Evolutionary conservation across 129 eudicot species (phyloP), one percentile per base, ranked within the genome.

Genomic region (Pulicaria dysenterica): DNA sequence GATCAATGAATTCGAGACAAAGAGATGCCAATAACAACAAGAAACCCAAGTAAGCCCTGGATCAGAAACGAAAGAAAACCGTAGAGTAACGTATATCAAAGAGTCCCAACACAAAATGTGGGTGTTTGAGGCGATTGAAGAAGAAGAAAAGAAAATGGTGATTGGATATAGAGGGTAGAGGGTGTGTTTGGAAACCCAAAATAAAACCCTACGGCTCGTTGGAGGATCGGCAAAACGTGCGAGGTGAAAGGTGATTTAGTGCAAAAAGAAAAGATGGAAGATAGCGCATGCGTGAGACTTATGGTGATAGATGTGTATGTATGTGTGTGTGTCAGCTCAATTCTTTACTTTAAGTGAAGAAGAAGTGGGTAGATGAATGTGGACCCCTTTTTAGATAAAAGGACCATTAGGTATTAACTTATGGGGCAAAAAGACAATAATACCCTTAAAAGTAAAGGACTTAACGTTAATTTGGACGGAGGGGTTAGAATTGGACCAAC

Each of bases 111-210:
- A 42, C 19, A 78, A n/a, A 74, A 83, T 46, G 67, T 78, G 86
- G 78, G 74, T 82, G n/a, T n/a, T n/a, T n/a, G n/a, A n/a, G n/a
- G n/a, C n/a, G n/a, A n/a, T n/a, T n/a, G n/a, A n/a, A n/a, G n/a
- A 10, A 51, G 34, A 24, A 66, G 63, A 67, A 58, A 17, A 44
- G 8, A 37, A 4, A 53, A 75, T 34, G 37, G 11, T 15, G 44
- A 49, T 59, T 45, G 58, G 67, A 64, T 70, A 70, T 58, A 69
- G 45, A 16, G 45, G 77, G 56, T 7, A 12, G 8, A 19, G 14
- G n/a, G 64, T 46, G 47, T 61, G 69, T 36, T 46, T 57, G 31
- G 76, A 79, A 83, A 83, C 87, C 87, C 87, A 74, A 79, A 79
- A 79, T 69, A 77, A 77, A 67, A 80, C 83, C 80, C 41, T 68